phyloP scores from a whole-genome alignment of 257 asterid species.

The Avicennia marina region DNA sequence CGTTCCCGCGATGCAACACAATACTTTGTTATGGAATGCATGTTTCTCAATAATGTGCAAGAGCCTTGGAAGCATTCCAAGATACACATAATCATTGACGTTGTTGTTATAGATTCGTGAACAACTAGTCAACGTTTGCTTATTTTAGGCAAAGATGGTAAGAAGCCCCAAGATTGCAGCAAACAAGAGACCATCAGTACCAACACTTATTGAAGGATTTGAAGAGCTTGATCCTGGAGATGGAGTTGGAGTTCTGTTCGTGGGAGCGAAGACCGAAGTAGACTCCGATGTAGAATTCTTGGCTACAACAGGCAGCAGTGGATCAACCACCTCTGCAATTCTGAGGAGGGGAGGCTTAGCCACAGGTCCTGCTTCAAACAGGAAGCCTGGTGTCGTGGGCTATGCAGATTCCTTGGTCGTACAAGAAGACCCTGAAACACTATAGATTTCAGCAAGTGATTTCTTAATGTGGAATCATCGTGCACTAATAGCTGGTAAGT shows the following conservation, averaged over 20 bases:
- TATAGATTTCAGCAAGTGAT: no score
- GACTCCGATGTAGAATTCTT: conserved; percentile 17
- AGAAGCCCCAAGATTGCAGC: conserved; percentile 24
- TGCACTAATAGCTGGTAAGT: no score
- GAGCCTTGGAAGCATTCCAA: no score
- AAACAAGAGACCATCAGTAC: conserved; percentile 1
- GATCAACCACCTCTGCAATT: conserved; percentile 35
- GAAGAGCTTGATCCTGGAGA: neutral
- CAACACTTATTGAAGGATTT: neutral
- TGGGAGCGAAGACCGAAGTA: neutral
- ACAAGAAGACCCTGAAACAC: conserved; percentile 42
- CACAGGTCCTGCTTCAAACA: conserved; percentile 22
- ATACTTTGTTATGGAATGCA: no score
- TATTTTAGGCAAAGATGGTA: conserved; percentile 19
- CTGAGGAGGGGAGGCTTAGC: conserved; percentile 45
- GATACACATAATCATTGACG: no score
- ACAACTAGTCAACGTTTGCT: neutral
- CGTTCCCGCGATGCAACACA: no score
- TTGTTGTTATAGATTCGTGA: no score
- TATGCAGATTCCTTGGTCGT: conserved; percentile 10
- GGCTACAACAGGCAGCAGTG: conserved; percentile 45
- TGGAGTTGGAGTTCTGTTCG: neutral
- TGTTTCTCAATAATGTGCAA: no score
- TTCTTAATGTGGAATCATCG: no score
- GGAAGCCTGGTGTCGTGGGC: conserved; percentile 33